These are phyloP conservation scores for Gnaphalium uliginosum DNA, from an alignment of 129 eudicot genomes.

Conservation along the genomic window DNA sequence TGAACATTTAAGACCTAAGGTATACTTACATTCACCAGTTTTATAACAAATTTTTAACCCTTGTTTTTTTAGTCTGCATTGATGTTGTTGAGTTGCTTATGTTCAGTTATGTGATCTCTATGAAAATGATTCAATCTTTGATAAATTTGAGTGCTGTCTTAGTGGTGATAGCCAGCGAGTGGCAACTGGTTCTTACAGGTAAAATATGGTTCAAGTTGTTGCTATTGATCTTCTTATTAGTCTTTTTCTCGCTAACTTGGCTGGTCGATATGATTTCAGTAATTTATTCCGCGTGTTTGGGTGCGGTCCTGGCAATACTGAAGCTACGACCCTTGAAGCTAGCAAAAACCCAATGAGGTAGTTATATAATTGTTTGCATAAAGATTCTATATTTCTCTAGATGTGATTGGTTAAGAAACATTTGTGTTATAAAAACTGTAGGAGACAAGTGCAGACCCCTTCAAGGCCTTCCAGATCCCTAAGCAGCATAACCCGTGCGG, in stretches of 20 bases:
- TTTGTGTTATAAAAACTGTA: slow-evolving; percentile 20
- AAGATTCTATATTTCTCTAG: neutral
- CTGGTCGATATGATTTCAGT: slow-evolving; percentile 39
- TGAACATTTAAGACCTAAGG: slow-evolving; percentile 94
- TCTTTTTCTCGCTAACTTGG: slow-evolving; percentile 10
- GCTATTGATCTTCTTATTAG: neutral
- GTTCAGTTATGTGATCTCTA: slow-evolving; percentile 91
- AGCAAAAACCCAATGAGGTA: slow-evolving; percentile 99
- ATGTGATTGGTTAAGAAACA: slow-evolving; percentile 2
- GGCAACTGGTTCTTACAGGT: slow-evolving; percentile 99
- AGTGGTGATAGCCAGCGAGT: slow-evolving; percentile 97
- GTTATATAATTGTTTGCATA: neutral
- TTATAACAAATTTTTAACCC: neutral
- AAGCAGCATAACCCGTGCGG: slow-evolving; percentile 87
- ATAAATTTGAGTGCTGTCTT: slow-evolving; percentile 95
- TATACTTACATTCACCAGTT: slow-evolving; percentile 25
- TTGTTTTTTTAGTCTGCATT: slow-evolving; percentile 14
- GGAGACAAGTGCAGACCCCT: slow-evolving; percentile 93
- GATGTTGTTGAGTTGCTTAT: slow-evolving; percentile 6
- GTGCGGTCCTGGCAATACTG: slow-evolving; percentile 69
- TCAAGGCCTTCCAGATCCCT: slow-evolving; percentile 89
- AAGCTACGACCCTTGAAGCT: slow-evolving; percentile 89
- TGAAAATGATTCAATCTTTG: slow-evolving; percentile 95
- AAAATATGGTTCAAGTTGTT: neutral
- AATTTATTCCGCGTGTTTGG: slow-evolving; percentile 95